Evolutionary conservation across 257 asterid genomes (phyloP).

Genomic region (Pogostemon cablin): DNA sequence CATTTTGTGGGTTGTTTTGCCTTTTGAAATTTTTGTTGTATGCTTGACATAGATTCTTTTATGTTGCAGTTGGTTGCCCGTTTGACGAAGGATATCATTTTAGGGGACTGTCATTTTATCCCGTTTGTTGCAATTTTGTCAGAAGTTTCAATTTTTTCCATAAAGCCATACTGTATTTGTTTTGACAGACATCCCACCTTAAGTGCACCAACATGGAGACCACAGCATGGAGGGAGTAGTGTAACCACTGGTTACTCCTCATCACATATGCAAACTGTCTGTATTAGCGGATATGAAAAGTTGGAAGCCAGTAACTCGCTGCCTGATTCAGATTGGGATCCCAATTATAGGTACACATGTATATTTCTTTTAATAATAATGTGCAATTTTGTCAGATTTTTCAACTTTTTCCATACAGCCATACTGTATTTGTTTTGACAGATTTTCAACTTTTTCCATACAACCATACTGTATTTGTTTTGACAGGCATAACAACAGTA

Average conservation of each 20-base stretch:
- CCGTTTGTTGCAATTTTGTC: no score
- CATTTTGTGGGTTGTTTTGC: constrained; percentile 18
- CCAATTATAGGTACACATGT: constrained; percentile 82
- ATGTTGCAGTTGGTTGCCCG: constrained; percentile 83
- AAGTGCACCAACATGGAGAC: constrained; percentile 58
- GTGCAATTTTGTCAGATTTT: background rate
- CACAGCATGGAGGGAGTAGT: constrained; percentile 69
- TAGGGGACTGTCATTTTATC: no score
- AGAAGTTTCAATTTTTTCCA: no score
- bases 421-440: constrained; percentile 8
- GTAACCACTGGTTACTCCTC: constrained; percentile 54
- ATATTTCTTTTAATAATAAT: constrained; percentile 17
- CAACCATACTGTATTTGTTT: no score
- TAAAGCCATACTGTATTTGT: no score
- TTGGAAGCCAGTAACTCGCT: constrained; percentile 68
- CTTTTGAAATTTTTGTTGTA: constrained; percentile 30
- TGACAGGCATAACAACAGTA: background rate
- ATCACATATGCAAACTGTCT: constrained; percentile 58
- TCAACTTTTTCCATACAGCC: background rate
- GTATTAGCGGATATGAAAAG: constrained; percentile 56
- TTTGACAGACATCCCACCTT: constrained; percentile 45
- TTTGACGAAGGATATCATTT: constrained; percentile 78
- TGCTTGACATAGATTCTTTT: constrained; percentile 20
- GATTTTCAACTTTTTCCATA: background rate
- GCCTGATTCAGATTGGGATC: constrained; percentile 99